Evolutionary conservation across 2,329 filamentous ascomycete species (phyloP).

Genomic region (Bisporella sp.): DNA sequence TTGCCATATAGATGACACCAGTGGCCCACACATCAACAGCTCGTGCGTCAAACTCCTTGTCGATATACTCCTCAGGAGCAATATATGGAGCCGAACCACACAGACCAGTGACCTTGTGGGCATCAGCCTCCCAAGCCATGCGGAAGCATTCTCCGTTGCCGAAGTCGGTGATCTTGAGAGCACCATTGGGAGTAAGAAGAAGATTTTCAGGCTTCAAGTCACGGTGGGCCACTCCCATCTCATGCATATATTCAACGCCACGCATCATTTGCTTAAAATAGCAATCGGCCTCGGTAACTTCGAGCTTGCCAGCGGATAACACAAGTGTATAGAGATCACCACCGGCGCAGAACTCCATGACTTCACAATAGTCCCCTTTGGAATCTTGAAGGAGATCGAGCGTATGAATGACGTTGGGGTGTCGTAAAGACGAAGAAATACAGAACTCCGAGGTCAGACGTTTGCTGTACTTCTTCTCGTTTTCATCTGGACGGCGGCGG

Average conservation of each 20-base stretch:
- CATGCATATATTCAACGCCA: slow-evolving; percentile 97
- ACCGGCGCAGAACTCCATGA: slow-evolving; percentile 98
- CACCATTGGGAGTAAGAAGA: slow-evolving; percentile 84
- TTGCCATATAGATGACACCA: slow-evolving; percentile 99
- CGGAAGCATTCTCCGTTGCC: slow-evolving; percentile 98
- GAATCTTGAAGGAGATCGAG: slow-evolving; percentile 91
- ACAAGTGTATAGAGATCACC: slow-evolving; percentile 94
- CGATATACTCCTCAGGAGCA: slow-evolving; percentile 90
- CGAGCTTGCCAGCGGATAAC: slow-evolving; percentile 83
- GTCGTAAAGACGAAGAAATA: slow-evolving; percentile 92
- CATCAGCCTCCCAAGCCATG: slow-evolving; percentile 98
- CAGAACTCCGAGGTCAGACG: slow-evolving; percentile 95
- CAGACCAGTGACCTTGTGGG: slow-evolving; percentile 95
- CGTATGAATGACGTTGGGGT: slow-evolving; percentile 97
- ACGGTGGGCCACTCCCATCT: slow-evolving; percentile 97
- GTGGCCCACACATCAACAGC: slow-evolving; percentile 99
- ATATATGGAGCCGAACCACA: slow-evolving; percentile 98
- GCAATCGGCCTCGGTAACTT: slow-evolving; percentile 89
- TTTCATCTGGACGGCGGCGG: slow-evolving; percentile 86
- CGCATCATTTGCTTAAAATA: slow-evolving; percentile 99
- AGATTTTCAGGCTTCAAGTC: slow-evolving; percentile 97
- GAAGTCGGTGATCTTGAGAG: slow-evolving; percentile 96
- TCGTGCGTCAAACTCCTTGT: slow-evolving; percentile 92
- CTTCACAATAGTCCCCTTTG: slow-evolving; percentile 96
- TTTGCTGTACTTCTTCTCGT: slow-evolving; percentile 96